Evolutionary conservation across 2,329 filamentous ascomycete species (phyloP).

Genomic region (Tolypocladium tropicale): DNA sequence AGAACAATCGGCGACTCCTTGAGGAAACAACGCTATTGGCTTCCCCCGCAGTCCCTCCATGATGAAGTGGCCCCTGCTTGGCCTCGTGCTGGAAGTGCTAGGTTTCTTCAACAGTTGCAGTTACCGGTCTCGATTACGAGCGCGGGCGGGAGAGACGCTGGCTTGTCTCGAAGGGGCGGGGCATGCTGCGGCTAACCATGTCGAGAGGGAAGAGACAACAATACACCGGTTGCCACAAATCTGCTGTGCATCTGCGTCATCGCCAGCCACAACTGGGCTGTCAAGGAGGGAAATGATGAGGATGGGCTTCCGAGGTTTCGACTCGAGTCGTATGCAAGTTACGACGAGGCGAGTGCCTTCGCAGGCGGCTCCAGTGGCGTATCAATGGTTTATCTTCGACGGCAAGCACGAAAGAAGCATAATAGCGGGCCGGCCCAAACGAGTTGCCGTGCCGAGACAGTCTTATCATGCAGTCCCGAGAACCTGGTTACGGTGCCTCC

Average conservation of each 20-base stretch:
- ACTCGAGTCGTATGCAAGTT: neutral
- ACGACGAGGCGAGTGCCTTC: neutral
- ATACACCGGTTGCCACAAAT: neutral
- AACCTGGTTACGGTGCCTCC: neutral
- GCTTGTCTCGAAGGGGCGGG: neutral
- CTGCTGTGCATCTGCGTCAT: neutral
- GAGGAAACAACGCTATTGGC: neutral
- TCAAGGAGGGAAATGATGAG: neutral
- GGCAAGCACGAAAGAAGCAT: neutral
- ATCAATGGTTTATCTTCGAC: neutral
- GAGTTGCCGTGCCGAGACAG: neutral
- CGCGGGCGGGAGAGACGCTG: neutral
- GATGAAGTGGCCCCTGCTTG: neutral
- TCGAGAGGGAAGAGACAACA: neutral
- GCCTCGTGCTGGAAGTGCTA: neutral
- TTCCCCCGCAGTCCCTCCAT: neutral
- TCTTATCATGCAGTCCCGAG: neutral
- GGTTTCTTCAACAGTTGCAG: neutral
- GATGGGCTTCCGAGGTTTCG: neutral
- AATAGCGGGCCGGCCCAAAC: neutral
- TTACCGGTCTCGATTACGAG: neutral
- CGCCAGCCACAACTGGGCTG: neutral
- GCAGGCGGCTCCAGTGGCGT: neutral
- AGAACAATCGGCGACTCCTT: neutral
- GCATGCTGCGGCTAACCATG: neutral